phyloP scores from a whole-genome alignment of 495 filamentous ascomycete species.

The Aspergillus cavernicola region DNA sequence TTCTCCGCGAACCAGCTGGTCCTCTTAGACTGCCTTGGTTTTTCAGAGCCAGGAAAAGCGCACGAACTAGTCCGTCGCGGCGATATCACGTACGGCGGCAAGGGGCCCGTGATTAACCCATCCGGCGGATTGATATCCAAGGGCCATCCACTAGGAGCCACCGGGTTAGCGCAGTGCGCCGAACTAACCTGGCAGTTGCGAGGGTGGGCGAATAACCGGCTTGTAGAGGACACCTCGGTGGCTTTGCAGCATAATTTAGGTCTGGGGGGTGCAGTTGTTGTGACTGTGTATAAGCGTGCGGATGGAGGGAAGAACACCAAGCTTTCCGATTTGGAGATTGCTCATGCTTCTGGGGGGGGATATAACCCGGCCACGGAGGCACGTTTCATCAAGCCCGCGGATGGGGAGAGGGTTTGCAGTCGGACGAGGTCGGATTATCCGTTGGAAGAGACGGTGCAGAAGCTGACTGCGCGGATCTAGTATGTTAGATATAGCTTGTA shows the following conservation, averaged over 20 bases:
- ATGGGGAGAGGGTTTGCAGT: conserved; percentile 71
- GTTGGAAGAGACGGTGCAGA: conserved; percentile 11
- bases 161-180: conserved; percentile 89
- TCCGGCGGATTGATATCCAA: conserved; percentile 93
- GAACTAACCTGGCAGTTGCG: conserved; percentile 95
- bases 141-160: conserved; percentile 91
- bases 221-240: conserved; percentile 60
- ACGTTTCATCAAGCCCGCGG: conserved; percentile 71
- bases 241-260: conserved; percentile 94
- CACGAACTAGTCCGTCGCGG: conserved; percentile 87
- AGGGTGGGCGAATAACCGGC: conserved; percentile 91
- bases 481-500: background rate
- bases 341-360: conserved; percentile 62
- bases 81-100: conserved; percentile 89
- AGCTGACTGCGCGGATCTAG: conserved; percentile 9
- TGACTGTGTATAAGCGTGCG: conserved; percentile 82
- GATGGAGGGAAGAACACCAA: conserved; percentile 62
- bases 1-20: conserved; percentile 96
- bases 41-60: conserved; percentile 75
- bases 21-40: conserved; percentile 78
- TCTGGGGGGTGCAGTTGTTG: conserved; percentile 85
- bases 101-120: conserved; percentile 78
- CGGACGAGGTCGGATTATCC: conserved; percentile 36
- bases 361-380: conserved; percentile 94
- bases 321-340: conserved; percentile 56